These are phyloP conservation scores for Trichoderma arundinaceum DNA, from an alignment of 2,329 filamentous ascomycete species.

Conservation along the genomic window DNA sequence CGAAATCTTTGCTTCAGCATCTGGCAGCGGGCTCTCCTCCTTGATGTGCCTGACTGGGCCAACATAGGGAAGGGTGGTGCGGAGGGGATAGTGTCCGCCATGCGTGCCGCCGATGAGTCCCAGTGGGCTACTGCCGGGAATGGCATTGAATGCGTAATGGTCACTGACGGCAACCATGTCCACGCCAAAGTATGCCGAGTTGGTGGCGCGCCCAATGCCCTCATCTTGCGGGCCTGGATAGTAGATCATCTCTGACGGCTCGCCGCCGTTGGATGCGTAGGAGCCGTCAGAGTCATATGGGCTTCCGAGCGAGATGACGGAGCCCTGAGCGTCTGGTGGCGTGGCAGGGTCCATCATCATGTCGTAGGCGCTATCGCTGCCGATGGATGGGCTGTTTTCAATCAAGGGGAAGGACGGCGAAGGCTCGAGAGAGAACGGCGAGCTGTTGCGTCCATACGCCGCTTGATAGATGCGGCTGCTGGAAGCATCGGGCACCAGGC, in stretches of 20 bases:
- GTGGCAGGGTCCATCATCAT: constrained; percentile 14
- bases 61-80: neutral
- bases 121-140: neutral
- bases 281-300: constrained; percentile 18
- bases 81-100: neutral
- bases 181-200: neutral
- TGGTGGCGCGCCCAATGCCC: neutral
- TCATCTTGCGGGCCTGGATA: constrained; percentile 1
- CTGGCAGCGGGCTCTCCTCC: constrained; percentile 5
- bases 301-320: constrained; percentile 9
- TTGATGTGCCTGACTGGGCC: constrained; percentile 4
- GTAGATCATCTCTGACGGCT: neutral
- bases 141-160: neutral
- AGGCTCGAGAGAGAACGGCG: constrained; percentile 10
- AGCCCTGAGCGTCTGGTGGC: constrained; percentile 7
- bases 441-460: neutral
- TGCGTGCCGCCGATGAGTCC: neutral
- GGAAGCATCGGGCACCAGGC: neutral
- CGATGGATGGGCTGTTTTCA: constrained; percentile 24
- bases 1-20: neutral
- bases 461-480: neutral
- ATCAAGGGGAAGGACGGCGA: constrained; percentile 19
- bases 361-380: constrained; percentile 17
- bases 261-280: neutral
- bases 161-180: neutral